Conservation (phyloP, 495 filamentous ascomycete genomes). For the Pseudomonodictys pantanalensis region DNA sequence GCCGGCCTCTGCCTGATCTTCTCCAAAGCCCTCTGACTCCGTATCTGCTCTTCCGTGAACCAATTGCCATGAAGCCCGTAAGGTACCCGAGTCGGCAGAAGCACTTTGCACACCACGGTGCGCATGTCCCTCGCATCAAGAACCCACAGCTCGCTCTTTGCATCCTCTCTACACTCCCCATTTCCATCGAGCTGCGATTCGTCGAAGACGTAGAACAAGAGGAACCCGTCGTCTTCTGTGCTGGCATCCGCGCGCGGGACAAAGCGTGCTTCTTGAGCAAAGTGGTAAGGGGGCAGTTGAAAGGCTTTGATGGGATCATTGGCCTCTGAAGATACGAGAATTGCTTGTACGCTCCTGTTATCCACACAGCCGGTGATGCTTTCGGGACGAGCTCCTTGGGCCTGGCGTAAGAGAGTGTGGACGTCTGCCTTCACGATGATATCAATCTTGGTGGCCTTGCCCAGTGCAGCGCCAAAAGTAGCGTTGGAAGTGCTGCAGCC, state of each 20-base stretch:
- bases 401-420: conserved; percentile 47
- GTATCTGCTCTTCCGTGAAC: conserved; percentile 58
- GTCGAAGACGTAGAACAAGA: conserved; percentile 61
- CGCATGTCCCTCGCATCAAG: conserved; percentile 59
- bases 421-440: conserved; percentile 58
- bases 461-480: conserved; percentile 51
- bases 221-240: conserved; percentile 57
- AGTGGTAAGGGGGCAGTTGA: conserved; percentile 55
- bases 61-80: conserved; percentile 66
- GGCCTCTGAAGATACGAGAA: conserved; percentile 44
- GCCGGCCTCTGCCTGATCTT: conserved; percentile 18
- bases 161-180: conserved; percentile 43
- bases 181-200: conserved; percentile 51
- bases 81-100: conserved; percentile 61
- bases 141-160: conserved; percentile 62
- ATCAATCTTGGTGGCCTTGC: conserved; percentile 59
- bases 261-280: conserved; percentile 63
- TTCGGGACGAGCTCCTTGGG: conserved; percentile 43
- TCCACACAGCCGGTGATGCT: conserved; percentile 57
- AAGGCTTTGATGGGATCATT: conserved; percentile 59
- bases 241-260: conserved; percentile 42
- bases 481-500: conserved; percentile 52
- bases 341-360: conserved; percentile 45
- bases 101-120: conserved; percentile 53
- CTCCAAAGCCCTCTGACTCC: conserved; percentile 35